Percentiles rank a stretch among this genome's conserved stretches.
Evolutionary conservation across 2,329 filamentous ascomycete species (phyloP).

Genomic region (Lecanicillium sp.): DNA sequence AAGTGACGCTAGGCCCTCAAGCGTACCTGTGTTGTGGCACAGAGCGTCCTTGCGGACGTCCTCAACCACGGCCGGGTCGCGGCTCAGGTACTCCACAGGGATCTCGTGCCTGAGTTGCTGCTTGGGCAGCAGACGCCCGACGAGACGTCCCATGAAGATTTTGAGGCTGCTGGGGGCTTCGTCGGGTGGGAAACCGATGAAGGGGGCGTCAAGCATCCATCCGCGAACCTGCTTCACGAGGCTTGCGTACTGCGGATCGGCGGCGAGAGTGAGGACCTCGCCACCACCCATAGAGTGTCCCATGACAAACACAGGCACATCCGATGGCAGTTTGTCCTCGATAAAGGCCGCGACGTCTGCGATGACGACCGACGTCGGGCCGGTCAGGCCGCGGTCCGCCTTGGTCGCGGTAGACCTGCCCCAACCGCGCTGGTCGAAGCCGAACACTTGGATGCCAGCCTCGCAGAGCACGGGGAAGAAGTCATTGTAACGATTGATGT

Average conservation of each 20-base stretch:
- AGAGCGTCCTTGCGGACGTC: constrained; percentile 60
- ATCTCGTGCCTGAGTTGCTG: constrained; percentile 62
- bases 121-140: constrained; percentile 59
- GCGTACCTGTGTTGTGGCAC: constrained; percentile 76
- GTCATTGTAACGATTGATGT: constrained; percentile 68
- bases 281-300: constrained; percentile 91
- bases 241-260: constrained; percentile 43
- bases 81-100: constrained; percentile 56
- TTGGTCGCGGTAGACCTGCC: constrained; percentile 61
- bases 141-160: constrained; percentile 61
- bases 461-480: constrained; percentile 66
- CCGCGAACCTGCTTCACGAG: constrained; percentile 60
- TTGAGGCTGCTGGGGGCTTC: constrained; percentile 58
- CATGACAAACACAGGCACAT: constrained; percentile 70
- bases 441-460: constrained; percentile 67
- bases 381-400: constrained; percentile 63
- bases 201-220: constrained; percentile 71
- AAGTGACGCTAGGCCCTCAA: constrained; percentile 73
- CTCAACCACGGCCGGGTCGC: constrained; percentile 58
- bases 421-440: constrained; percentile 87
- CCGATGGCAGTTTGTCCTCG: constrained; percentile 46
- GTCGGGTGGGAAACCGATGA: constrained; percentile 64
- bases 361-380: constrained; percentile 66
- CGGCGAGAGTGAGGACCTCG: constrained; percentile 59
- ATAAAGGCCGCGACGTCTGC: constrained; percentile 75